These are phyloP conservation scores for Capronia epimyces DNA, from an alignment of 2,329 filamentous ascomycete genomes.

Conservation along the genomic window DNA sequence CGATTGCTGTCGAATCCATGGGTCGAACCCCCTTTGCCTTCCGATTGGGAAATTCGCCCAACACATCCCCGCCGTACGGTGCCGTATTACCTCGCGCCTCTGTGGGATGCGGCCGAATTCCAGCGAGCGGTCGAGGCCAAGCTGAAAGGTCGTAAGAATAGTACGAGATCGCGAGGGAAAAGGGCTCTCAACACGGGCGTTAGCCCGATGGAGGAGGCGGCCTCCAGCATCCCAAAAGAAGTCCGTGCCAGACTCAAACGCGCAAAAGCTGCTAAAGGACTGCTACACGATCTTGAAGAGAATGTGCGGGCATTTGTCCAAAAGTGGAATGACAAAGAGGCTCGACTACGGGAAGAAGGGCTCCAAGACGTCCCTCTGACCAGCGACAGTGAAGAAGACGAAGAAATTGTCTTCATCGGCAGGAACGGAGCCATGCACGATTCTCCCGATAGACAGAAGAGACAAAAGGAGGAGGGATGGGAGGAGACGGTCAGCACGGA, in stretches of 20 bases:
- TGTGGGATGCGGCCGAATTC: conserved; percentile 63
- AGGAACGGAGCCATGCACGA: conserved; percentile 60
- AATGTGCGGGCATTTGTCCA: conserved; percentile 72
- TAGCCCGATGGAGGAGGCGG: conserved; percentile 33
- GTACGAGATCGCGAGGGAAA: conserved; percentile 38
- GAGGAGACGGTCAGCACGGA: conserved; percentile 43
- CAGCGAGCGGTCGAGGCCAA: conserved; percentile 41
- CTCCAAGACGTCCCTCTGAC: conserved; percentile 41
- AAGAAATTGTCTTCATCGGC: conserved; percentile 89
- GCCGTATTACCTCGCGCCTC: conserved; percentile 81
- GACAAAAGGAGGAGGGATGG: conserved; percentile 42
- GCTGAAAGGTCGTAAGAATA: conserved; percentile 29
- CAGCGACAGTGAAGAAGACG: conserved; percentile 53
- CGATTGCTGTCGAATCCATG: conserved; percentile 81
- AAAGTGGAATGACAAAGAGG: conserved; percentile 53
- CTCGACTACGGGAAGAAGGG: conserved; percentile 42
- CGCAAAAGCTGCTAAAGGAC: conserved; percentile 66
- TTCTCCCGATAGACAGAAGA: conserved; percentile 49
- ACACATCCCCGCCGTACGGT: conserved; percentile 69
- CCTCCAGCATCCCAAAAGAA: conserved; percentile 64
- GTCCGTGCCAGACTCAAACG: conserved; percentile 76
- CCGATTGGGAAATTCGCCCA: conserved; percentile 76
- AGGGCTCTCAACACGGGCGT: conserved; percentile 32
- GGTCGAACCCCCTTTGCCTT: conserved; percentile 71
- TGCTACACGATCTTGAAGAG: conserved; percentile 78